Base-by-base conservation (phyloP, 305 asterid genomes). In the Nicotiana rustica region DNA sequence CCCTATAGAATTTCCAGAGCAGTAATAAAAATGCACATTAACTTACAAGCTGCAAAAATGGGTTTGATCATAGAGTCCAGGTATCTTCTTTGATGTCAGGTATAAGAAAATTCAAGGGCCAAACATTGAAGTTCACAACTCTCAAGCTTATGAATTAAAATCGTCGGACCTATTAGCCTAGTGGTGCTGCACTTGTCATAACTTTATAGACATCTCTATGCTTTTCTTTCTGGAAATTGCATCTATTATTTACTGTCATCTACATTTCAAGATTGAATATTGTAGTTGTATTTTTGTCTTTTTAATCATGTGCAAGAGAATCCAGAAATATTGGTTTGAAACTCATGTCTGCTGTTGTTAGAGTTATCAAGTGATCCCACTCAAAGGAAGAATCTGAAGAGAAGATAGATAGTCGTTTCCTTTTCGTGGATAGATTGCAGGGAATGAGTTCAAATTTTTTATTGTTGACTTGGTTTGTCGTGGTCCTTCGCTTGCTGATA, bases 341-440 rank as follows among this genome's bases (percentile, higher is more conserved):
- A 67, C 7, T 17, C 29, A 35, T 67, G 75, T 15, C 52, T 21
- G 25, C 52, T 67, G 49, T 14, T 35, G 75, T 35, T 35, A 36
- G 75, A 67, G 52, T 35, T 67, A 33, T 67, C 7, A 67, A 67
- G 75, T 35, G 75, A 35, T 67, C 75, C 75, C 13, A 67, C 75
- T 67, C 49, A 67, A 67, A 35, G 49, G 52, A 67, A 67, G 29
- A 67, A 33, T 67, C 75, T 35, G 75, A 35, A 67, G 14, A 67
- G 52, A 67, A 33, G 2, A 36, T 17, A 17, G 49, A 17, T 15
- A 35, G 52, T 17, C 1, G 52, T 67, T 35, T 35, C 52, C 25
- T 67, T 67, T 67, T 17, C 13, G 14, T 67, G 29, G 35, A 35
- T 17, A 35, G 75, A 35, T 67, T 33, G 6, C 38, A 47, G 52